These are phyloP conservation scores for Abrus pulchellus DNA, from an alignment of 306 rosid species.

Conservation along the genomic window DNA sequence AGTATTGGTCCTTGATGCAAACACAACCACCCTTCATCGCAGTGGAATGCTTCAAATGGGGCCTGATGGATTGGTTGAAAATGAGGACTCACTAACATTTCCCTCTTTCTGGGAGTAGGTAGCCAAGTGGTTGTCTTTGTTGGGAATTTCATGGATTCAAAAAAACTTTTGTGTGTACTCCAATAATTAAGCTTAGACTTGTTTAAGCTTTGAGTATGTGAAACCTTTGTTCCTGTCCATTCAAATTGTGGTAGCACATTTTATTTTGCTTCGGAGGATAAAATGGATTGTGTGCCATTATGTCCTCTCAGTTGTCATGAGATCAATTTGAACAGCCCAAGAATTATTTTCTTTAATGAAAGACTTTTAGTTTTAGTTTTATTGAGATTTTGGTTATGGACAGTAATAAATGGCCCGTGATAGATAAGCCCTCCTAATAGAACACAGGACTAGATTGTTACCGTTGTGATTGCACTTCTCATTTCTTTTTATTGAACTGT, in stretches of 20 bases:
- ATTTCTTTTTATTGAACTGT: not conserved
- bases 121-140: constrained; percentile 15
- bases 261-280: constrained; percentile 13
- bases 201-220: constrained; percentile 37
- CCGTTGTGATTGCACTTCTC: constrained; percentile 2
- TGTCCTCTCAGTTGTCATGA: constrained; percentile 29
- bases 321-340: constrained; percentile 23
- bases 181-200: constrained; percentile 31
- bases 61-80: constrained; percentile 61
- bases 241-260: constrained; percentile 18
- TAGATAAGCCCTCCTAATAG: constrained; percentile 26
- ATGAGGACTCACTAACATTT: constrained; percentile 57
- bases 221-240: constrained; percentile 19
- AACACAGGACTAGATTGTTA: not conserved
- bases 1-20: constrained; percentile 48
- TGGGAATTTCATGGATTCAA: constrained; percentile 37
- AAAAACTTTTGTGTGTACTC: constrained; percentile 36
- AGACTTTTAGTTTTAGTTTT: not conserved
- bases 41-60: constrained; percentile 57
- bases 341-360: not conserved
- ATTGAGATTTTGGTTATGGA: constrained; percentile 21
- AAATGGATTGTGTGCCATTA: constrained; percentile 28
- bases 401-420: not conserved
- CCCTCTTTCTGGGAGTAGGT: constrained; percentile 77
- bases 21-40: constrained; percentile 51